Base-by-base conservation (phyloP, 768 basidiomycete species). In the Rhodosporidiobolus sp. region DNA sequence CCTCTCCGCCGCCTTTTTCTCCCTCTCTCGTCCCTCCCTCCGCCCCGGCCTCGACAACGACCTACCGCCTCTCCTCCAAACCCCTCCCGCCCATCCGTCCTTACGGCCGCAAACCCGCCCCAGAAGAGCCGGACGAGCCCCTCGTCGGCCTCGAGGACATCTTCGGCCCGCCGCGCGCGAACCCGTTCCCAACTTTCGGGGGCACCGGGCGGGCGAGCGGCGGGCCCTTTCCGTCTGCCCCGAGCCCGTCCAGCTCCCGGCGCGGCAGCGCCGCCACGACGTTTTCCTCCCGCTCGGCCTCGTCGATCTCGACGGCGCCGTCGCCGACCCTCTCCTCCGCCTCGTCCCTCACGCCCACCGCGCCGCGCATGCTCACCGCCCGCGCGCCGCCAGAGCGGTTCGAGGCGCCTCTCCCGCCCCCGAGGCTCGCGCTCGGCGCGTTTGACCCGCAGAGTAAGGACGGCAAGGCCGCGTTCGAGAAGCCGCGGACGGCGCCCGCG, bases 131-230 rank as follows among this genome's bases (percentile, higher is more conserved):
- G 43, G 28, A 30, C 32, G 49, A 34, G 19, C 34, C 54, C 53
- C 1, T 66, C 17, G 32, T 71, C 52, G 59, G 43, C 28, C 53
- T 71, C 11, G 64, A 66, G 19, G 70, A 71, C 38, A 30, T 71
- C 59, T 71, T 71, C 38, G 53, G 53, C 22, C 53, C 45, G 1
- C 4, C n/a, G 5, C 70, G 65, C 20, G n/a, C 64, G 1, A 63
- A 48, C 60, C 56, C 65, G 16, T 72, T 66, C 53, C 38, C 55
- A 1, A 66, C 65, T 4, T 46, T 52, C 64, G 12, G 38, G 8
- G 38, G 38, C 38, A 43, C 38, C 38, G 38, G 38, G 38, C 38
- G 38, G 14, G 14, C 38, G 38, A 43, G 16, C 54, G 8, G 30
- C 34, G 19, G 28, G 30, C 34, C 53, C 7, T 54, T 28, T 24